Evolutionary conservation across 768 basidiomycete genomes (phyloP).

Genomic region (Sporobolomyces roseus): DNA sequence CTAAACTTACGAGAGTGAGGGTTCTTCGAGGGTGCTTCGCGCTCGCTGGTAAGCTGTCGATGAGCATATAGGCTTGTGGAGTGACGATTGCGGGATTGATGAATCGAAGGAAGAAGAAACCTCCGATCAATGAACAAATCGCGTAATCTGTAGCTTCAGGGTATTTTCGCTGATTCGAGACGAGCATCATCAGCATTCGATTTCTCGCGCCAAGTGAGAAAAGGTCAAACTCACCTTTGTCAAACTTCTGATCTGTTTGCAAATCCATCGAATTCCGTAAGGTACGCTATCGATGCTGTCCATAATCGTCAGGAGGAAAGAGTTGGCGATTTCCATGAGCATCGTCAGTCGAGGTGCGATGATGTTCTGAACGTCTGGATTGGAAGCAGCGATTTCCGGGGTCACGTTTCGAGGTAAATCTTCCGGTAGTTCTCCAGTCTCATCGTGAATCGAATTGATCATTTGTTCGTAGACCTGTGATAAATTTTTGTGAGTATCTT

Average conservation of each 20-base stretch:
- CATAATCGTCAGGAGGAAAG: constrained; percentile 94
- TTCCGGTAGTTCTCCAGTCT: constrained; percentile 83
- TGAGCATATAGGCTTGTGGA: constrained; percentile 98
- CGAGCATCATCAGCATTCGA: too few species aligned
- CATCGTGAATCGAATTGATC: constrained; percentile 98
- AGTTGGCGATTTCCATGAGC: constrained; percentile 99
- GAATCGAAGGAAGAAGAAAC: constrained; percentile 99
- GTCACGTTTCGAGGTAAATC: constrained; percentile 89
- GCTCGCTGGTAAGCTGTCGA: constrained; percentile 75
- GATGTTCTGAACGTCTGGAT: constrained; percentile 93
- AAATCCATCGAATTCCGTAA: constrained; percentile 99
- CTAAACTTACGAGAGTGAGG: constrained; percentile 66
- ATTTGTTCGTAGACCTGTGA: constrained; percentile 95
- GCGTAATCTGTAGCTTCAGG: constrained; percentile 98
- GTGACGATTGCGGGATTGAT: constrained; percentile 99
- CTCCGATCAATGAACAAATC: constrained; percentile 96
- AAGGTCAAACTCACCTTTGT: constrained; percentile 64
- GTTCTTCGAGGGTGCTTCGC: constrained; percentile 97
- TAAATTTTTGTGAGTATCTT: neutral
- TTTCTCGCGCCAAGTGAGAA: constrained; percentile 44
- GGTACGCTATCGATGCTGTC: constrained; percentile 98
- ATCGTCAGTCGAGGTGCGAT: constrained; percentile 94
- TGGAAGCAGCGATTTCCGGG: constrained; percentile 89
- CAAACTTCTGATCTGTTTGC: constrained; percentile 96
- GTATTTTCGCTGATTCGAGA: constrained; percentile 74